Evolutionary conservation across 805 yeast species (phyloP).

Genomic region (Schwanniomyces sp.): DNA sequence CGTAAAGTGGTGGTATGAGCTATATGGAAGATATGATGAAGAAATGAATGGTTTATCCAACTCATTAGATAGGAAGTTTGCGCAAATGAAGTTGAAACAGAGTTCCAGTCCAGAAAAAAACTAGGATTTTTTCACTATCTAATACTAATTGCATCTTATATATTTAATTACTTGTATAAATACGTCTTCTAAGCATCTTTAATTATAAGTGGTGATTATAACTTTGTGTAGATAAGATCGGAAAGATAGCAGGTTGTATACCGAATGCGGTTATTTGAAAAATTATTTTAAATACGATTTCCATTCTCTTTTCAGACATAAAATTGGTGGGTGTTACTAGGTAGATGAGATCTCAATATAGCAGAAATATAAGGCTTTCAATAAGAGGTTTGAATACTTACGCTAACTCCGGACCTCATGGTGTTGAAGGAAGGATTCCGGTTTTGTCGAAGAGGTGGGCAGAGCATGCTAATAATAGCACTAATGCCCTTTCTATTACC

Average conservation of each 20-base stretch:
- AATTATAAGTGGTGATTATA: too few relatives aligned
- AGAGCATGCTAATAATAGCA: neutral
- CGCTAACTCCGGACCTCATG: conserved; percentile 28
- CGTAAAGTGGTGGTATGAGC: conserved; percentile 87
- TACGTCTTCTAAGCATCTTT: neutral
- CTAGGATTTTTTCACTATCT: neutral
- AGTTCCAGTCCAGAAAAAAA: neutral
- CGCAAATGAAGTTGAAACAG: conserved; percentile 28
- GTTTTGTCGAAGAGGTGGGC: neutral
- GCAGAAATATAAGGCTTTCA: neutral
- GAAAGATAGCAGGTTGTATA: neutral
- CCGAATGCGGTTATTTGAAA: neutral
- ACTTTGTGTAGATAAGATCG: neutral
- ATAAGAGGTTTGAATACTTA: neutral
- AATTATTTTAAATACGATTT: neutral
- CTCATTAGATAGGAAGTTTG: conserved; percentile 41
- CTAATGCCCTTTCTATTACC: conserved; percentile 42
- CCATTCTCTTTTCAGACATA: neutral
- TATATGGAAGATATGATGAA: conserved; percentile 73
- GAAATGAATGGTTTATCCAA: conserved; percentile 45
- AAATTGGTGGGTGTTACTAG: neutral
- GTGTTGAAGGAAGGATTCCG: conserved; percentile 39
- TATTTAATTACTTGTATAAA: neutral
- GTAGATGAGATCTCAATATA: neutral
- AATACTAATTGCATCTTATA: neutral